Base-by-base conservation (phyloP, 306 rosid species). In the Senna tora region DNA sequence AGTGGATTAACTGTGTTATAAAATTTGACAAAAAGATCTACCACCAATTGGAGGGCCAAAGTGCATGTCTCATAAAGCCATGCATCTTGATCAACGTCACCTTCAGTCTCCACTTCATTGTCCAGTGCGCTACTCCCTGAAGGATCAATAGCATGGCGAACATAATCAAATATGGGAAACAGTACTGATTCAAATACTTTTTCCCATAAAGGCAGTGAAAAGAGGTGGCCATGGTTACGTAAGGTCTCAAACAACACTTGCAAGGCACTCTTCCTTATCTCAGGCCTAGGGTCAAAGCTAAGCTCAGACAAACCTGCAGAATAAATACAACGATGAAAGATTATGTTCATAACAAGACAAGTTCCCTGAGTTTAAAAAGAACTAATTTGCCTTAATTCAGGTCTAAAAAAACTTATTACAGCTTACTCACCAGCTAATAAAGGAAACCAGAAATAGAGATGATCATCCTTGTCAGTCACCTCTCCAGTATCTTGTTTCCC, bases 1-100 rank as follows among this genome's bases (percentile, higher is more conserved):
- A 95, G 96, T n/a, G 97, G 97, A 80, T 89, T 89, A 85, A 95
- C 99, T 0, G 90, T 89, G 75, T 70, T 20, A 63, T 95, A 95
- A 79, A 95, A 95, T 82, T 89, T 95, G 80, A 91, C 96, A 78
- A 95, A 95, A 62, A 95, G 96, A 79, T 95, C 99, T 39, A 91
- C 97, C 47, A 95, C 99, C 77, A 95, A 77, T 73, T 91, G 99
- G 64, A 95, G 96, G 41, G 99, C 97, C 87, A 95, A 79, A n/a
- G 99, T 95, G 90, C 99, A 95, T 38, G 99, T 95, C 90, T 95
- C 97, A 2, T 91, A 95, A 68, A 95, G 86, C 99, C 99, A 95
- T 32, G 92, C 88, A 81, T 91, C 97, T 68, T 91, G 97, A 81
- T 91, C 96, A 82, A 88, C 89, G 75, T 95, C 99, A 42, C 86